phyloP scores from a whole-genome alignment of 2,329 filamentous ascomycete species.

The Cordyceps farinosa region DNA sequence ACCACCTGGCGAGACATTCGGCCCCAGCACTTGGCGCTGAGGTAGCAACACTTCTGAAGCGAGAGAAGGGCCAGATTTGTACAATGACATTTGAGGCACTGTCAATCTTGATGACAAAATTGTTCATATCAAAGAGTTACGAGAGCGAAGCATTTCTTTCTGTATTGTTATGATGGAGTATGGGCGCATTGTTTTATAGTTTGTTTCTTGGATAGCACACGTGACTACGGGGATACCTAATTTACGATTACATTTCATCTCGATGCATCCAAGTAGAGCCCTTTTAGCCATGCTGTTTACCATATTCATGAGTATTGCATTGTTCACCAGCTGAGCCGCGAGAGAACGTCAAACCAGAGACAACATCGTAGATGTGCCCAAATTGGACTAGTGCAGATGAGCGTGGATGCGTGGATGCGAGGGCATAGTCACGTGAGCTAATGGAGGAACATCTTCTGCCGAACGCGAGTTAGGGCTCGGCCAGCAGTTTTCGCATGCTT shows the following conservation, averaged over 20 bases:
- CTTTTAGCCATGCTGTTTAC: not conserved
- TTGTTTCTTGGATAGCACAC: not conserved
- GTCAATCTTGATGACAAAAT: not conserved
- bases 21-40: constrained; percentile 47
- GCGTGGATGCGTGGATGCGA: not conserved
- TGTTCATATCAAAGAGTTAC: not conserved
- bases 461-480: constrained; percentile 35
- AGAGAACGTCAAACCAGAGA: not conserved
- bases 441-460: constrained; percentile 18
- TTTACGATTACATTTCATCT: constrained; percentile 15
- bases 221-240: constrained; percentile 19
- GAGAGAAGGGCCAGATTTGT: not conserved
- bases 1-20: constrained; percentile 46
- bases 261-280: not conserved
- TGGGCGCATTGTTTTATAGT: constrained; percentile 6
- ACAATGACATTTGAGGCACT: not conserved
- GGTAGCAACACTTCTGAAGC: not conserved
- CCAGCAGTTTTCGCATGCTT: constrained; percentile 15
- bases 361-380: not conserved
- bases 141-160: not conserved
- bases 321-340: no score
- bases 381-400: not conserved
- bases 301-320: no score
- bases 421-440: constrained; percentile 33
- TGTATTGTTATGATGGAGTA: constrained; percentile 5